Conservation (phyloP, 2,329 filamentous ascomycete species). For the Rhytidhysteron rufulum region DNA sequence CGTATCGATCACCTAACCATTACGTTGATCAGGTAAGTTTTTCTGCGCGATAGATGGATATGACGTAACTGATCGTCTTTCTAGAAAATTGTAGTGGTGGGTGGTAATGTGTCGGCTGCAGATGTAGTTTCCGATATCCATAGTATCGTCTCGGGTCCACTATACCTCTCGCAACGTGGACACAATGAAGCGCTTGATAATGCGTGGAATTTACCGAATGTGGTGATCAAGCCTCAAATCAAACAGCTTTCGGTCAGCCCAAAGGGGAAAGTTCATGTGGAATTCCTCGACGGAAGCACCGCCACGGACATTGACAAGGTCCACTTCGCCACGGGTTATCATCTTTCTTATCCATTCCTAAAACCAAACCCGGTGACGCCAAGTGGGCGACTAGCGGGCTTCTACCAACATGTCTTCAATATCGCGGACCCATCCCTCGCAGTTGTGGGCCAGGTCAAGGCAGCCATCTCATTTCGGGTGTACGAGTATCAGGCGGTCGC, state of each 20-base stretch:
- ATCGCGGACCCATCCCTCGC: slow-evolving; percentile 52
- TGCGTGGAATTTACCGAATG: slow-evolving; percentile 57
- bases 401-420: slow-evolving; percentile 59
- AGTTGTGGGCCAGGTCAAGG: slow-evolving; percentile 59
- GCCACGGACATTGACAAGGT: slow-evolving; percentile 57
- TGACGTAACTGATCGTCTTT: too few species aligned
- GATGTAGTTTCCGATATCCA: slow-evolving; percentile 58
- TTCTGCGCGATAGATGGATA: not conserved
- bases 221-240: slow-evolving; percentile 48
- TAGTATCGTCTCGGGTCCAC: slow-evolving; percentile 45
- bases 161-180: slow-evolving; percentile 53
- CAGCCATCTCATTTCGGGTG: slow-evolving; percentile 61
- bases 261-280: slow-evolving; percentile 44
- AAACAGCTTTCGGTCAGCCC: slow-evolving; percentile 39
- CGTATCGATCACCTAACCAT: slow-evolving; percentile 46
- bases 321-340: slow-evolving; percentile 65
- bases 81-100: slow-evolving; percentile 58
- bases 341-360: slow-evolving; percentile 59
- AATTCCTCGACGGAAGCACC: slow-evolving; percentile 54
- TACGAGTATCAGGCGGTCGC: slow-evolving; percentile 67
- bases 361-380: slow-evolving; percentile 43
- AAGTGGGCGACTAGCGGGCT: slow-evolving; percentile 53
- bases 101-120: slow-evolving; percentile 61
- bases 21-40: slow-evolving; percentile 41
- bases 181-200: slow-evolving; percentile 55